Evolutionary conservation across 1,284 basidiomycete species (phyloP), one percentile per base, ranked within the genome.

Genomic region (Blastosporella zonata): DNA sequence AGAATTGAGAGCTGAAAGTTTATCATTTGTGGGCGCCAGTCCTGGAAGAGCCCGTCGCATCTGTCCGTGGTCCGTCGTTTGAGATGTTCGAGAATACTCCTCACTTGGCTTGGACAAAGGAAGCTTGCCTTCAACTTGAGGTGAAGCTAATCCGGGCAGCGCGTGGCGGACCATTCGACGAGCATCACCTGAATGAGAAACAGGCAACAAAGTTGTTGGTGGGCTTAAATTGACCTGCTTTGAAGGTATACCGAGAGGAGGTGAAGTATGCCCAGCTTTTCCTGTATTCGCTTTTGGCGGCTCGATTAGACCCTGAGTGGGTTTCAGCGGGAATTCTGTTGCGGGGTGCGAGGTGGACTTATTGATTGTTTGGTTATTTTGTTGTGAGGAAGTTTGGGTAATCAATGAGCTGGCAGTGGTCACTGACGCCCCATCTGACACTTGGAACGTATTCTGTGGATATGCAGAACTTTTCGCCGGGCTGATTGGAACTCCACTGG

Each of bases 171-270:
- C 42, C 39, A 49, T 38, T 40, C 21, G 43, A 10, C 38, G 39
- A 23, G 28, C 18, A 28, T 50, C 43, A 15, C 23, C 10, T 27
- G 21, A 9, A 28, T 40, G 36, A 12, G 25, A n/a, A 23, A 42
- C 8, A 1, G 20, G 23, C 25, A 12, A 38, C n/a, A n/a, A n/a
- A n/a, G n/a, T n/a, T 17, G 31, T 22, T 31, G 37, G 4, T 20
- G 37, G 13, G 17, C 25, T 13, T 12, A 31, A 9, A 13, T 6
- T 9, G 8, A 13, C 6, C 12, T 31, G 29, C 12, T 17, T 41
- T 20, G 20, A 9, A 6, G 36, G 36, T 17, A 22, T 20, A 37
- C 61, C 48, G 20, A 55, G 57, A 34, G 59, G 59, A 17, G 59
- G 44, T 20, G 59, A 52, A 9, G 43, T 5, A 22, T 37, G 54